Conservation (phyloP, 179 eudicot genomes). For the Silene coronaria region DNA sequence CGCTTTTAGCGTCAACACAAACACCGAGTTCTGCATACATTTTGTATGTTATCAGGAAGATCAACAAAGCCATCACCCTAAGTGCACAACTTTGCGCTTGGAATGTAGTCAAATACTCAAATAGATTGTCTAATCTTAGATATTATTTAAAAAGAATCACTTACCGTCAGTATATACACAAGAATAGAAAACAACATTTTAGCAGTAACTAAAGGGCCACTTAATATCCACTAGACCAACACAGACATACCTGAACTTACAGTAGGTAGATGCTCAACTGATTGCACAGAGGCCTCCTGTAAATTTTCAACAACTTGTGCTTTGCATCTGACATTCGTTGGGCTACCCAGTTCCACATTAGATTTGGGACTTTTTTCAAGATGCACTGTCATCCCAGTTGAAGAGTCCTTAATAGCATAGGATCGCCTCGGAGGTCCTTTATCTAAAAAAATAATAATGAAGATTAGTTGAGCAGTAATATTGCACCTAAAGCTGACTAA, state of each 20-base stretch:
- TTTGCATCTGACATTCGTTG: too few relatives aligned
- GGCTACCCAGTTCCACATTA: neutral
- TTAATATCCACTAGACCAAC: neutral
- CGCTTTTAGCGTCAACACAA: constrained; percentile 1
- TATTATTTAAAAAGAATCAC: neutral
- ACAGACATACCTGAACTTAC: constrained; percentile 16
- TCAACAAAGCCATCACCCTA: neutral
- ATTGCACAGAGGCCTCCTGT: neutral
- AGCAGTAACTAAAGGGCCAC: neutral
- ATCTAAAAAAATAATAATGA: constrained; percentile 10
- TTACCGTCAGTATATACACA: neutral
- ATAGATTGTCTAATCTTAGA: neutral
- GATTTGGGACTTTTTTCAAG: constrained; percentile 2
- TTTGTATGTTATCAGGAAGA: constrained; percentile 6
- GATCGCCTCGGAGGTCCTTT: neutral
- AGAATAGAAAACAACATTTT: neutral
- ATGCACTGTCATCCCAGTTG: constrained; percentile 5
- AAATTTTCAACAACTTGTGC: neutral
- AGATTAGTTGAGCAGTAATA: neutral
- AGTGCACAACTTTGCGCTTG: neutral
- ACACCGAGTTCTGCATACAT: constrained; percentile 15
- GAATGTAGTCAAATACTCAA: constrained; percentile 8
- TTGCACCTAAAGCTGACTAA: neutral
- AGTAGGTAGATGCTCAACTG: constrained; percentile 7
- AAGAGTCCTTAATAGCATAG: neutral